These are phyloP conservation scores for Niebla homalea DNA, from an alignment of 495 filamentous ascomycete genomes.

Conservation along the genomic window DNA sequence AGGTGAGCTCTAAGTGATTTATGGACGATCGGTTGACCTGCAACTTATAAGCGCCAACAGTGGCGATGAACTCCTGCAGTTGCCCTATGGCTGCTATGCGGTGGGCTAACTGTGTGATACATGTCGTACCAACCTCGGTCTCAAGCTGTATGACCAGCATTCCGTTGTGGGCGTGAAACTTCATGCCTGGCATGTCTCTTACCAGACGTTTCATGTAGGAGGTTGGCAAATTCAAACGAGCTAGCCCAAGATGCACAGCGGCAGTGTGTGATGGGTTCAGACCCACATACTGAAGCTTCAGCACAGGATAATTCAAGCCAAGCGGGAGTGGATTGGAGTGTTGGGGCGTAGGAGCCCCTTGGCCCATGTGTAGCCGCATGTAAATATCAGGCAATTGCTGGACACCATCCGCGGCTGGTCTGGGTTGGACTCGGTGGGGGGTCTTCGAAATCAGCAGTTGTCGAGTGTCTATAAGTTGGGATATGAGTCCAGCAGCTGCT, in stretches of 20 bases:
- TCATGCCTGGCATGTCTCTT: constrained; percentile 40
- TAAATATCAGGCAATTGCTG: constrained; percentile 32
- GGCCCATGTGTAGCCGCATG: constrained; percentile 30
- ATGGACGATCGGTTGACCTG: constrained; percentile 45
- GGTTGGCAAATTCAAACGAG: constrained; percentile 25
- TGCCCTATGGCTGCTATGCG: constrained; percentile 49
- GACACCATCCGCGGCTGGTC: constrained; percentile 17
- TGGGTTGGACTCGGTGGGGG: constrained; percentile 18
- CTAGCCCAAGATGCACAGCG: constrained; percentile 22
- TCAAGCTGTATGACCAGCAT: constrained; percentile 46
- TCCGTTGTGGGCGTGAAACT: constrained; percentile 41
- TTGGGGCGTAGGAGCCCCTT: constrained; percentile 15
- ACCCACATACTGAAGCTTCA: constrained; percentile 40
- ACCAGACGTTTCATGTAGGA: constrained; percentile 35
- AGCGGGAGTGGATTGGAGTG: constrained; percentile 8
- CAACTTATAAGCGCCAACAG: constrained; percentile 40
- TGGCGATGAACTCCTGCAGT: constrained; percentile 50
- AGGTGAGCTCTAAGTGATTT: constrained; percentile 47
- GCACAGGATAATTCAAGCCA: constrained; percentile 40
- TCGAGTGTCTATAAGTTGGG: constrained; percentile 21
- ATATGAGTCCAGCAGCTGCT: constrained; percentile 26
- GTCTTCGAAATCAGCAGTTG: constrained; percentile 16
- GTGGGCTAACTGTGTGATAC: constrained; percentile 38
- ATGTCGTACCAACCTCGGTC: constrained; percentile 40
- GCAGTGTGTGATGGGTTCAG: constrained; percentile 20